A percentile compares a stretch with the other conserved stretches of the same genome.
These are phyloP conservation scores for Verruconis gallopava DNA, from an alignment of 2,329 filamentous ascomycete genomes.

Conservation along the genomic window DNA sequence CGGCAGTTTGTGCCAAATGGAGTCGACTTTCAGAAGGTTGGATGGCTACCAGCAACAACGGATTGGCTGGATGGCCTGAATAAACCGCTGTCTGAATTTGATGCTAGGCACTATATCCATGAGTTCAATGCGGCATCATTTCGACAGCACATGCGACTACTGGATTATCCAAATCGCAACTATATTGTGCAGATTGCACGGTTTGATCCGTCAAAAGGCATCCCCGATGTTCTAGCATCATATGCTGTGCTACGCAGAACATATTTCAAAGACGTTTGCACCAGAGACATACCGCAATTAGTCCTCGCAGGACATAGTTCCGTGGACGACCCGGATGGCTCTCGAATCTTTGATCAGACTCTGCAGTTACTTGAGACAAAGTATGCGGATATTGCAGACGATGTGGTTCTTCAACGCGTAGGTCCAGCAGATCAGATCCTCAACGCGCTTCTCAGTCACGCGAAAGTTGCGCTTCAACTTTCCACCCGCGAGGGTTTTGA, in stretches of 20 bases:
- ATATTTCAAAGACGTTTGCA: slow-evolving; percentile 38
- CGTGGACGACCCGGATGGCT: slow-evolving; percentile 68
- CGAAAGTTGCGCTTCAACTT: slow-evolving; percentile 62
- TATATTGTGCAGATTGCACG: slow-evolving; percentile 73
- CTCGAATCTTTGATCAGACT: slow-evolving; percentile 57
- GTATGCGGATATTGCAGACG: slow-evolving; percentile 36
- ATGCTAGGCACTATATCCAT: slow-evolving; percentile 59
- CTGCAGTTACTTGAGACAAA: slow-evolving; percentile 51
- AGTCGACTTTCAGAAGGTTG: slow-evolving; percentile 53
- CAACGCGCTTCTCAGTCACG: slow-evolving; percentile 60
- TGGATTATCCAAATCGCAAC: slow-evolving; percentile 47
- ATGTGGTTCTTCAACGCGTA: slow-evolving; percentile 64
- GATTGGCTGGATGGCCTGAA: slow-evolving; percentile 78
- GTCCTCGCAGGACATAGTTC: slow-evolving; percentile 68
- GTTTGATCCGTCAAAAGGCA: slow-evolving; percentile 75
- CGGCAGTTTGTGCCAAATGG: slow-evolving; percentile 58
- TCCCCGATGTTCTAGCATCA: slow-evolving; percentile 61
- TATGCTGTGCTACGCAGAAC: slow-evolving; percentile 59
- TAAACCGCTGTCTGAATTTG: slow-evolving; percentile 58
- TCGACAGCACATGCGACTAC: slow-evolving; percentile 44
- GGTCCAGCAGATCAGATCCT: slow-evolving; percentile 69
- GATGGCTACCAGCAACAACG: slow-evolving; percentile 67
- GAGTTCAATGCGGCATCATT: slow-evolving; percentile 55
- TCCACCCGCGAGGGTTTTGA: slow-evolving; percentile 76
- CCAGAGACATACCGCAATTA: slow-evolving; percentile 52